phyloP scores from a whole-genome alignment of 306 rosid genomes.

The Amphicarpaea edgeworthii region DNA sequence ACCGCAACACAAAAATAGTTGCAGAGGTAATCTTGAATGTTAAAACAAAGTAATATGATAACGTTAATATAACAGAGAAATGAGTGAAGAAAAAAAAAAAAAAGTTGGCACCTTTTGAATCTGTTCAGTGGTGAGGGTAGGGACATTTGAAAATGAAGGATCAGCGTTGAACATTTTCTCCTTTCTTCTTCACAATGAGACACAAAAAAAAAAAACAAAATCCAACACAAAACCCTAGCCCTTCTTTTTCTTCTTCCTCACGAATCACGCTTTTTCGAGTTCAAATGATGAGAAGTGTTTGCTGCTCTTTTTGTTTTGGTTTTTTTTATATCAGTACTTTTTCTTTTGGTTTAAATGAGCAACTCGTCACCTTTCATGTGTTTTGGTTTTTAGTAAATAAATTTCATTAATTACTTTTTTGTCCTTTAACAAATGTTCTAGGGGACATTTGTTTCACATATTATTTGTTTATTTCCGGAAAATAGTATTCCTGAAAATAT shows the following conservation, averaged over 20 bases:
- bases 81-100: not conserved
- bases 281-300: constrained; percentile 26
- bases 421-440: no score
- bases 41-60: constrained; percentile 3
- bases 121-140: constrained; percentile 54
- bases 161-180: constrained; percentile 52
- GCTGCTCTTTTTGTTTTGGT: not conserved
- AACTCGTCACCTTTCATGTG: not conserved
- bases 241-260: constrained; percentile 34
- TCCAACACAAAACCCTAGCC: constrained; percentile 47
- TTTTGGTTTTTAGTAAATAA: not conserved
- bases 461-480: no score
- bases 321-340: no score
- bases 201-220: not conserved
- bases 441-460: no score
- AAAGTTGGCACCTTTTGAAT: constrained; percentile 61
- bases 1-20: not conserved
- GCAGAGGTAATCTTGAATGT: not conserved
- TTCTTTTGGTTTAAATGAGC: constrained; percentile 1
- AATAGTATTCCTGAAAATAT: no score
- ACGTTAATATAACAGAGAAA: constrained; percentile 27
- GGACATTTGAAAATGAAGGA: constrained; percentile 42
- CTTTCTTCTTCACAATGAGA: constrained; percentile 30
- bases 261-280: constrained; percentile 22
- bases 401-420: not conserved